A percentile compares a stretch with the other conserved stretches of the same genome.
These are phyloP conservation scores for Drechslerella coelobrocha DNA, from an alignment of 2,329 filamentous ascomycete genomes.

Conservation along the genomic window DNA sequence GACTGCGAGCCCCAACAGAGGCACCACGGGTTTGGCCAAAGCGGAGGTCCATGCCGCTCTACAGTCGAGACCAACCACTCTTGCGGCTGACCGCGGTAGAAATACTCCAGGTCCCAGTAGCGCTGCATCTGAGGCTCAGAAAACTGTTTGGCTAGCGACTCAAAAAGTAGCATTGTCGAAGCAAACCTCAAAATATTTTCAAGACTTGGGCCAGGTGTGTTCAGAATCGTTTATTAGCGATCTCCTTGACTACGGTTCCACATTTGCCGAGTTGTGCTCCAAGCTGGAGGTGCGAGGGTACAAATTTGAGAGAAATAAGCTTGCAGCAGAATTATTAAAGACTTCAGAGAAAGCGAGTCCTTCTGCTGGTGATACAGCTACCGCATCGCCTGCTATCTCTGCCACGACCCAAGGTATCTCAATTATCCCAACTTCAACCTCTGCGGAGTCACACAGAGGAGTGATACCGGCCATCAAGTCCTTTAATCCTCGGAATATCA, in stretches of 20 bases:
- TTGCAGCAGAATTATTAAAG: constrained; percentile 33
- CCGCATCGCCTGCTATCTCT: constrained; percentile 22
- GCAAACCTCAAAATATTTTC: constrained; percentile 21
- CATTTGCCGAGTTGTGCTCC: constrained; percentile 31
- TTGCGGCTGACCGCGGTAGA: background rate
- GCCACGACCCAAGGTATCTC: constrained; percentile 11
- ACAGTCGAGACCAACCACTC: background rate
- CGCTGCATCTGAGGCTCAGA: constrained; percentile 28
- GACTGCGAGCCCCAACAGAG: constrained; percentile 50
- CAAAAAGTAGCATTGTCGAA: constrained; percentile 29
- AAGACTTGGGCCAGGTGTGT: constrained; percentile 6
- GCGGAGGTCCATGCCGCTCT: background rate
- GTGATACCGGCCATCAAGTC: too few species aligned
- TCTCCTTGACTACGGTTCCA: constrained; percentile 30
- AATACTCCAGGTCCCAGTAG: constrained; percentile 10
- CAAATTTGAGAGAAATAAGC: constrained; percentile 33
- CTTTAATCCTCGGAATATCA: constrained; percentile 44
- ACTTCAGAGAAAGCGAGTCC: constrained; percentile 9
- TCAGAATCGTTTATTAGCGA: constrained; percentile 18
- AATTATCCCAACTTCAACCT: constrained; percentile 24
- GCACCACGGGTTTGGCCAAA: constrained; percentile 5
- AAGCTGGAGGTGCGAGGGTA: constrained; percentile 31
- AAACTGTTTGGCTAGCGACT: constrained; percentile 29
- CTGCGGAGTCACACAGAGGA: too few species aligned
- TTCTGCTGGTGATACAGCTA: background rate